These are phyloP conservation scores for Emergomyces orientalis DNA, from an alignment of 2,329 filamentous ascomycete genomes.

Conservation along the genomic window DNA sequence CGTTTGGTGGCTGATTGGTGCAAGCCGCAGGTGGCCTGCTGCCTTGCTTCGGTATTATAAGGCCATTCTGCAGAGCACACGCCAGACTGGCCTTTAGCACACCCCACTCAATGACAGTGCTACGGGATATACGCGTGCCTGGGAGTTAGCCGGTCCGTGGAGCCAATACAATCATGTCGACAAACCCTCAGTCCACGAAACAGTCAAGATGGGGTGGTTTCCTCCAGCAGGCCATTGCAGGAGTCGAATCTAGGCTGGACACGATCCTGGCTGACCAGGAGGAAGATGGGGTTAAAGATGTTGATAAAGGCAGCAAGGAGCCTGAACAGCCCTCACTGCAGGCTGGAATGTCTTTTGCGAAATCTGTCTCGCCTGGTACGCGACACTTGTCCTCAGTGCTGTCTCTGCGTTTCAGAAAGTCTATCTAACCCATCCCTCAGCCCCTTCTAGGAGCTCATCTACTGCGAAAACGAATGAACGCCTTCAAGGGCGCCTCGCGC, in stretches of 20 bases:
- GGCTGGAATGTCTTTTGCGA: constrained; percentile 19
- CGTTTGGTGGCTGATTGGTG: neutral
- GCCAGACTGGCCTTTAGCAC: constrained; percentile 2
- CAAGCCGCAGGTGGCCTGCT: neutral
- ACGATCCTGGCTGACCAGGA: constrained; percentile 77
- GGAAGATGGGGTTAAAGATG: constrained; percentile 19
- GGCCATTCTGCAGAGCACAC: neutral
- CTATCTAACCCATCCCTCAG: constrained; percentile 24
- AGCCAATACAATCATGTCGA: constrained; percentile 12
- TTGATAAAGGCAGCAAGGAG: constrained; percentile 25
- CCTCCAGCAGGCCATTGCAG: constrained; percentile 81
- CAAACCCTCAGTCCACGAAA: constrained; percentile 10
- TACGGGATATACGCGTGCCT: neutral
- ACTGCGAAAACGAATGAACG: constrained; percentile 64
- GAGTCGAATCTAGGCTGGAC: constrained; percentile 86
- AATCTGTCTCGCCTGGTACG: constrained; percentile 25
- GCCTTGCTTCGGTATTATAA: neutral
- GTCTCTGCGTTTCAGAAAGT: neutral
- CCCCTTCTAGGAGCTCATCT: constrained; percentile 54
- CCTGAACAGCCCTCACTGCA: constrained; percentile 28
- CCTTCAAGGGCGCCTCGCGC: constrained; percentile 79
- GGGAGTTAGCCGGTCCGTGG: constrained; percentile 1
- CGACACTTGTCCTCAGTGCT: neutral
- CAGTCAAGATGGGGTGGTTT: constrained; percentile 66
- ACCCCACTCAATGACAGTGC: constrained; percentile 1